phyloP scores from a whole-genome alignment of 345 rosid species.

The Firmiana major region DNA sequence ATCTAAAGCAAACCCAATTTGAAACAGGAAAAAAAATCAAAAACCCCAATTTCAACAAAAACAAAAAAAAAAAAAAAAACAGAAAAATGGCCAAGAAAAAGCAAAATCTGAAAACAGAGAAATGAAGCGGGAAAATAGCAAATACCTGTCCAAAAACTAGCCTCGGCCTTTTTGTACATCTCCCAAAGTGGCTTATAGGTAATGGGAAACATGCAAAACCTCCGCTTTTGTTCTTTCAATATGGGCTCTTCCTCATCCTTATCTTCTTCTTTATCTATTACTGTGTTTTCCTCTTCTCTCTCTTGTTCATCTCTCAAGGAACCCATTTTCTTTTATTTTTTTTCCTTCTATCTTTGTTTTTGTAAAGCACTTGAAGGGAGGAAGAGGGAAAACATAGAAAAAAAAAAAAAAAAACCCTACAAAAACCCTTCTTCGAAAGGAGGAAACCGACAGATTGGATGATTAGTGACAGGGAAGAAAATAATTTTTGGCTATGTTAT shows the following conservation, averaged over 20 bases:
- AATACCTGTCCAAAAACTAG: conserved; percentile 90
- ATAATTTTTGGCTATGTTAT: background rate
- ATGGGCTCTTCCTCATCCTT: conserved; percentile 61
- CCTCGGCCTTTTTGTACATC: conserved; percentile 95
- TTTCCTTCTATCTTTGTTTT: background rate
- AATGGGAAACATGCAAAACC: conserved; percentile 91
- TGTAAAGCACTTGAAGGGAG: background rate
- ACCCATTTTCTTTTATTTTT: conserved; percentile 29
- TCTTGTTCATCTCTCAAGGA: conserved; percentile 22
- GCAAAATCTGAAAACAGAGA: background rate
- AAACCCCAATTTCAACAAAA: background rate
- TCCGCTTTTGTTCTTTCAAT: conserved; percentile 59
- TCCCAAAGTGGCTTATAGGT: conserved; percentile 73
- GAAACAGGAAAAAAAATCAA: background rate
- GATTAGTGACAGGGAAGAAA: background rate
- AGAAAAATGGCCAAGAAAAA: background rate
- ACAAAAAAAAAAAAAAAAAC: no score
- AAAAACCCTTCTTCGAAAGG: background rate
- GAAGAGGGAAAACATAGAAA: background rate
- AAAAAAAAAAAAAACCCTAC: conserved; percentile 1
- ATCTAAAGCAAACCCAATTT: conserved; percentile 5
- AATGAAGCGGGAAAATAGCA: background rate
- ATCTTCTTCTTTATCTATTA: conserved; percentile 5
- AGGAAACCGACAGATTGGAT: background rate
- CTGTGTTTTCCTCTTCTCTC: conserved; percentile 11